Evolutionary conservation across 768 basidiomycete species (phyloP), one percentile per base, ranked within the genome.

Genomic region (Xerocomellus intermedius): DNA sequence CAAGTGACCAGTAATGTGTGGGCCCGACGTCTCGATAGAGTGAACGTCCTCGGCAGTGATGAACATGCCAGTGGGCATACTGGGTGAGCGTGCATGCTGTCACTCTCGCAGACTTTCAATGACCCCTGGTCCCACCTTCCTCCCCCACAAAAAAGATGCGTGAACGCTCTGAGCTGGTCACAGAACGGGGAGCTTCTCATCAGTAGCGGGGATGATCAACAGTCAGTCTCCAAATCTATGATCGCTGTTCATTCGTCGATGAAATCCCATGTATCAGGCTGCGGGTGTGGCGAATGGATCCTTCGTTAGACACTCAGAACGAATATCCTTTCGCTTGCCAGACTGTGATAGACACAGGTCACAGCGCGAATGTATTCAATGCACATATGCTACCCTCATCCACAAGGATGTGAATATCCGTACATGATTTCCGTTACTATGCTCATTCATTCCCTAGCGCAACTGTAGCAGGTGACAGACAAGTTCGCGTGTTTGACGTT

Each of bases 321-420:
- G 81, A 82, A 39, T 89, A 85, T 73, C 86, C 82, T 26, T 91
- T 84, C 69, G 70, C 73, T 39, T 91, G 81, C 64, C 76, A 82
- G 52, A 77, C 83, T 8, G 80, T 87, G n/a, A 84, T 94, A 47
- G 69, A 77, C 14, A 94, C 93, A 0, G 91, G 90, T 4, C 93
- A 96, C 68, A 79, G 73, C 43, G 83, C 79, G 13, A 96, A 96
- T 64, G 91, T 96, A 43, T 96, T 96, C 75, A 89, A 86, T 60
- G 84, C 82, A 0, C 83, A 89, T 43, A 86, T 91, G 79, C 75
- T 96, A 2, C 91, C 91, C 0, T 75, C 81, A 59, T 89, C 90
- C 12, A 81, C 85, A n/a, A 81, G 84, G 49, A 87, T 95, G 83
- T 91, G 69, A 75, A 82, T 66, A 56, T 54, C 55, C n/a, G 24